These are phyloP conservation scores for Solanum pinnatisectum DNA, from an alignment of 257 asterid genomes.

Conservation along the genomic window DNA sequence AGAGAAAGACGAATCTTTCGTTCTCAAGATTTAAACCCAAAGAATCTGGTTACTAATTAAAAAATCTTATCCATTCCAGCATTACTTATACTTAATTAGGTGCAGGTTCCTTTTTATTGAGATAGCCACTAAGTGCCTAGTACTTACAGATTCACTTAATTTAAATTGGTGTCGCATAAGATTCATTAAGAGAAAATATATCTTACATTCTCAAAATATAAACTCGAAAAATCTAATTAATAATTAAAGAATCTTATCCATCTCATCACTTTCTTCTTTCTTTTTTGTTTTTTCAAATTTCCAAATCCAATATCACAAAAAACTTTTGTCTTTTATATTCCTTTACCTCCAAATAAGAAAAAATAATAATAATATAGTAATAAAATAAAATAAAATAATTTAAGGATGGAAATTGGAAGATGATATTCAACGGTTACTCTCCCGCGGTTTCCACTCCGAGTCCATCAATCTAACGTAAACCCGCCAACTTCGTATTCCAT, in stretches of 20 bases:
- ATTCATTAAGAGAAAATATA: not conserved
- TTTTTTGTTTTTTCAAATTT: not conserved
- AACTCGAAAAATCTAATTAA: not conserved
- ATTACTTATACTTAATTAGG: not conserved
- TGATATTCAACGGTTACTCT: not conserved
- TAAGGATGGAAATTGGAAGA: not conserved
- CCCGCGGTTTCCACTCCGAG: not conserved
- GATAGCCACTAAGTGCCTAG: not conserved
- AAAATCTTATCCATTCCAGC: too few species aligned
- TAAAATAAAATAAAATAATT: too few species aligned
- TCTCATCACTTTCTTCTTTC: not conserved
- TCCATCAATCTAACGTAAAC: not conserved
- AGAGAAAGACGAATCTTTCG: not conserved
- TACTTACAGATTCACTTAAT: too few species aligned
- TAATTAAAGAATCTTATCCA: not conserved
- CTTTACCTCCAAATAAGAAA: not conserved
- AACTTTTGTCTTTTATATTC: not conserved
- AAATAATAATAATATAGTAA: too few species aligned
- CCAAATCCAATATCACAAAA: not conserved
- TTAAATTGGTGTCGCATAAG: not conserved
- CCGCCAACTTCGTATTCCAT: not conserved
- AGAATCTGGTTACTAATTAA: not conserved
- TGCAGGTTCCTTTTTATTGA: not conserved
- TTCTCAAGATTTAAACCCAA: not conserved
- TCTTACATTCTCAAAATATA: not conserved